Percentiles rank a stretch among this genome's conserved stretches.
Conservation (phyloP, 1,284 basidiomycete species). For the Papiliotrema fonsecae region DNA sequence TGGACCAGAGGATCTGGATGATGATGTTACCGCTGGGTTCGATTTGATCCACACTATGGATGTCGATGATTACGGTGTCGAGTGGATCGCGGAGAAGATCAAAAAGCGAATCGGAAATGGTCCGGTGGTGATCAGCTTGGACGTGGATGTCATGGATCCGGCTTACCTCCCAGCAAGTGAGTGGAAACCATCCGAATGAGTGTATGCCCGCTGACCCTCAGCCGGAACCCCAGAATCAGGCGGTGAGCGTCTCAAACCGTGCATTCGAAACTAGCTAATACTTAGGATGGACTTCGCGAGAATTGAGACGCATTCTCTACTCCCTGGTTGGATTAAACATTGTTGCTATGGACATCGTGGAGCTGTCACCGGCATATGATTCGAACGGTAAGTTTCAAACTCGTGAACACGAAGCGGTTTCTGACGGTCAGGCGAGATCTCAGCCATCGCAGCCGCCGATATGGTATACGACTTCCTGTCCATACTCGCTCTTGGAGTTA, state of each 20-base stretch:
- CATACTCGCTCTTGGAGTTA: slow-evolving; percentile 23
- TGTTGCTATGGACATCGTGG: slow-evolving; percentile 42
- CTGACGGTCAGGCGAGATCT: slow-evolving; percentile 32
- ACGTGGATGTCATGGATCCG: slow-evolving; percentile 46
- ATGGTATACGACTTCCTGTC: slow-evolving; percentile 40
- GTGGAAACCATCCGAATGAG: slow-evolving; percentile 6
- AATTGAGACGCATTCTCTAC: slow-evolving; percentile 46
- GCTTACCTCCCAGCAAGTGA: slow-evolving; percentile 40
- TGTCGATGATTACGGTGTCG: slow-evolving; percentile 48
- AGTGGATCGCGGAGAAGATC: slow-evolving; percentile 45
- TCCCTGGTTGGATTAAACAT: slow-evolving; percentile 46
- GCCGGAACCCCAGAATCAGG: slow-evolving; percentile 47
- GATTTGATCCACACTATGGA: slow-evolving; percentile 46
- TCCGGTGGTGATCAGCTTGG: slow-evolving; percentile 38
- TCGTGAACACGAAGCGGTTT: neutral
- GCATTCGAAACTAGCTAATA: neutral
- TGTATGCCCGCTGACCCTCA: slow-evolving; percentile 4
- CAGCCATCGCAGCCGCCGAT: slow-evolving; percentile 45
- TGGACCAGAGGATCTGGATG: slow-evolving; percentile 23
- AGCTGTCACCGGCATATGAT: slow-evolving; percentile 44
- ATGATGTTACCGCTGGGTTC: slow-evolving; percentile 49
- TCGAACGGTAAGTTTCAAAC: slow-evolving; percentile 27
- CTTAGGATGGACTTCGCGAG: slow-evolving; percentile 47
- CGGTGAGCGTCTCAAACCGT: neutral
- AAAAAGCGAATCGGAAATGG: slow-evolving; percentile 37